Evolutionary conservation across 2,329 filamentous ascomycete genomes (phyloP).

Genomic region (Arachnomyces sp.): DNA sequence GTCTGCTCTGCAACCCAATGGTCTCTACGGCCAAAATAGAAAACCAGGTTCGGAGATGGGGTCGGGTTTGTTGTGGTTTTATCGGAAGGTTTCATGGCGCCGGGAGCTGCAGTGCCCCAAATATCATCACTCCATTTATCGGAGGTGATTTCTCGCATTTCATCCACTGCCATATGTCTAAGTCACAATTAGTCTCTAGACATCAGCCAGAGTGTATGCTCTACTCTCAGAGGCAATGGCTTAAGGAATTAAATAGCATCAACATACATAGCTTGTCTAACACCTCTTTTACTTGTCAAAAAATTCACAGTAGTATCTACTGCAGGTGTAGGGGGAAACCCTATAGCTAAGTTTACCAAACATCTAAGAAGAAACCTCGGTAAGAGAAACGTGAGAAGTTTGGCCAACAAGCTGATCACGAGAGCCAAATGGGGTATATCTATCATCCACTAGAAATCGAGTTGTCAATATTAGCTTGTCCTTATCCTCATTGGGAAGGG

Average conservation of each 20-base stretch:
- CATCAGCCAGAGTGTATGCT: not conserved
- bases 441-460: not conserved
- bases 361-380: conserved; percentile 32
- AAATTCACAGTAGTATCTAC: conserved; percentile 45
- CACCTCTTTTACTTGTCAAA: conserved; percentile 41
- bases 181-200: not conserved
- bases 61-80: conserved; percentile 15
- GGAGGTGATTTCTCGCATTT: conserved; percentile 49
- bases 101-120: conserved; percentile 43
- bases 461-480: not conserved
- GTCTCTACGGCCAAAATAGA: conserved; percentile 54
- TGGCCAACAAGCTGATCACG: conserved; percentile 31
- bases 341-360: conserved; percentile 39
- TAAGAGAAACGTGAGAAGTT: conserved; percentile 36
- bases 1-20: conserved; percentile 56
- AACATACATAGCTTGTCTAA: conserved; percentile 47
- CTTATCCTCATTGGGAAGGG: not conserved
- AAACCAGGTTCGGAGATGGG: conserved; percentile 42
- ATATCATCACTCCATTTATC: conserved; percentile 54
- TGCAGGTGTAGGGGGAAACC: conserved; percentile 32
- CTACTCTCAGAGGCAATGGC: not conserved
- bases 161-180: conserved; percentile 50
- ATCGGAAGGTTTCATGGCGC: no score
- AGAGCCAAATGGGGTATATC: conserved; percentile 31
- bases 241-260: not conserved